Evolutionary conservation across 1,284 basidiomycete species (phyloP), one percentile per base, ranked within the genome.

Genomic region (Mycena citricolor): DNA sequence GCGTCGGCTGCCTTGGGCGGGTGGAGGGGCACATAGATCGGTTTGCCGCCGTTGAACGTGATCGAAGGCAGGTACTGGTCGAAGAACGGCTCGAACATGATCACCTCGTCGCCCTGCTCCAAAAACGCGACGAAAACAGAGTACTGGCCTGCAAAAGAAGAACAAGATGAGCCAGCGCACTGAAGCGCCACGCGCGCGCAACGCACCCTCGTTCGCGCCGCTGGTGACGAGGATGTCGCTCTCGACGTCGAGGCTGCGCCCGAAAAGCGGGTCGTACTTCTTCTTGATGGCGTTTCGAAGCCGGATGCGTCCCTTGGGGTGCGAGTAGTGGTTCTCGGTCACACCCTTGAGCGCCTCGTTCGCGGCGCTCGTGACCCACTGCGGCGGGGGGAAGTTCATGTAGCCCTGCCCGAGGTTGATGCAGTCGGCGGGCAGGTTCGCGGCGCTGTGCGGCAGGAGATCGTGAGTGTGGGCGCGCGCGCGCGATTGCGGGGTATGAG

Each of bases 11-110:
- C 63, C 1, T 73, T 64, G 12, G 90, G 90, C 0, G 97, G 95
- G 54, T 97, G 90, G 12, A 99, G 75, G 3, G 97, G 95, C 6
- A 99, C 91, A 60, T 92, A 99, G 37, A 97, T 85, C 8, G 95
- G 93, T 44, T 82, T 86, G 34, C 93, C 94, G 23, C 88, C 89
- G 60, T 97, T 94, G 78, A 97, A 97, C 20, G 83, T 89, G 44
- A 97, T 83, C 8, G 89, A 90, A 26, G 92, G 86, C 50, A 90
- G 79, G 69, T 97, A 99, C 66, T 99, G 97, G 62, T 98, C 94
- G 61, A 97, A 98, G 75, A 93, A 94, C 5, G 92, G 95, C 69
- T 99, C 97, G 60, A 99, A 94, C 76, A 97, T 84, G 64, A 99
- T 94, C 49, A 99, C 97, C 67, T 98, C 95, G 63, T 99, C 97